Evolutionary conservation across 192 early-diverging fungal genomes (phyloP), one percentile per base, ranked within the genome.

Genomic region (Coemansia interrupta): DNA sequence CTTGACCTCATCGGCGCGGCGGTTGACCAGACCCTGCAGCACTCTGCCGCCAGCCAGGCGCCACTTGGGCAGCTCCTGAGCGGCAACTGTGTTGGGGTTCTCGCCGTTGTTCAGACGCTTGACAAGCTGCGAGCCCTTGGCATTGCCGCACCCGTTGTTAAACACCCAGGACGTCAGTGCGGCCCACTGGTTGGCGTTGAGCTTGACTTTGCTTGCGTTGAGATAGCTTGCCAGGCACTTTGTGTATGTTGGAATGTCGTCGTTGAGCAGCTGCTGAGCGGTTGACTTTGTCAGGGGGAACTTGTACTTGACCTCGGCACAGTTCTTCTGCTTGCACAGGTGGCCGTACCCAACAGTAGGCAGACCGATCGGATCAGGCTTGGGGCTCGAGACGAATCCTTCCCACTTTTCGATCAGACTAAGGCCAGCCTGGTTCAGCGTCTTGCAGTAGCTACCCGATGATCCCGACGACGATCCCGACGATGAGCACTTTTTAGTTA

Each of bases 321-420:
- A 70, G 57, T 48, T 32, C 42, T 63, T 63, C 24, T 39, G 30
- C 41, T 64, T 45, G 63, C 68, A 71, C 45, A 61, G 42, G 28
- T 71, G 68, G 20, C 68, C 68, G 12, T 80, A 80, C 39, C 78
- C 78, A 15, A 80, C 78, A 1, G 78, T 80, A 2, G 78, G 78
- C 49, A 71, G 63, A 5, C 78, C 78, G 14, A 71, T 76, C 1
- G 78, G 73, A 26, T 80, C 78, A 17, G 78, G 78, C 26, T 43
- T 29, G 23, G 68, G 66, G 39, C 58, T 38, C 14, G 73, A 4
- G 7, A 71, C 78, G 61, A 80, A 80, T 2, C 78, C 78, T 39
- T 80, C 78, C 24, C 39, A 76, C 28, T 60, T 26, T 7, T 78
- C 54, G n/a, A 80, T 56, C 17, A 80, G 58, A 23, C 70, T 48